These are phyloP conservation scores for Amylostereum areolatum DNA, from an alignment of 1,284 basidiomycete species.

Conservation along the genomic window DNA sequence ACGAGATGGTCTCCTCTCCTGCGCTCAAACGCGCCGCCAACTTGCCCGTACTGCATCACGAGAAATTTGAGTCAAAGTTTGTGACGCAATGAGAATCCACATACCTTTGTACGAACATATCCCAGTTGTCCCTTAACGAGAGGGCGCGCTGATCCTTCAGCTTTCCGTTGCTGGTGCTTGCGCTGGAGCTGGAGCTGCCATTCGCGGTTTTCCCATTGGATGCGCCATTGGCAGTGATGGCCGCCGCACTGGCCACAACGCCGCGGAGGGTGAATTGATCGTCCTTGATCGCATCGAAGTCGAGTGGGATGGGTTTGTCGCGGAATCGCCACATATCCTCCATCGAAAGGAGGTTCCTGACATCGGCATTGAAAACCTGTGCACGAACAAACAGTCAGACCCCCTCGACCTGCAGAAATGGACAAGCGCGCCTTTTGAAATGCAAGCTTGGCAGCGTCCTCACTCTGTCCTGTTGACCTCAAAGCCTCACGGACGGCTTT, in stretches of 20 bases:
- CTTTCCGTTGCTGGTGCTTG: conserved; percentile 24
- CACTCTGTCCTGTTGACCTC: conserved; percentile 35
- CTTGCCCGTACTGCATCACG: conserved; percentile 57
- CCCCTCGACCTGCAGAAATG: not conserved
- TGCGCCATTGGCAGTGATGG: conserved; percentile 13
- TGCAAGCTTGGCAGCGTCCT: conserved; percentile 61
- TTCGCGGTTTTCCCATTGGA: conserved; percentile 18
- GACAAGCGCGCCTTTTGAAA: conserved; percentile 76
- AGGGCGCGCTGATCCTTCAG: conserved; percentile 81
- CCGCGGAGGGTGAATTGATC: conserved; percentile 48
- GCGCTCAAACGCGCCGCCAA: conserved; percentile 69
- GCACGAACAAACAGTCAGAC: not conserved
- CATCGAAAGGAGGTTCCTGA: conserved; percentile 88
- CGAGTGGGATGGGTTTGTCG: conserved; percentile 78
- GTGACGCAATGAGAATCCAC: conserved; percentile 6
- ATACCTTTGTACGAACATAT: conserved; percentile 80
- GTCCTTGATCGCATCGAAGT: conserved; percentile 67
- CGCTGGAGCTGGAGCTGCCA: conserved; percentile 7
- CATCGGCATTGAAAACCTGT: conserved; percentile 89
- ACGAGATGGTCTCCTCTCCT: conserved; percentile 77
- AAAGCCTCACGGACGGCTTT: conserved; percentile 67
- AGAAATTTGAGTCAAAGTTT: not conserved
- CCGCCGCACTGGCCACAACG: conserved; percentile 9
- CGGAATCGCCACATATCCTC: conserved; percentile 97
- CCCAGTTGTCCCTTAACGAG: conserved; percentile 73